Conservation (phyloP, 768 basidiomycete species). For the Tremella mesenterica region DNA sequence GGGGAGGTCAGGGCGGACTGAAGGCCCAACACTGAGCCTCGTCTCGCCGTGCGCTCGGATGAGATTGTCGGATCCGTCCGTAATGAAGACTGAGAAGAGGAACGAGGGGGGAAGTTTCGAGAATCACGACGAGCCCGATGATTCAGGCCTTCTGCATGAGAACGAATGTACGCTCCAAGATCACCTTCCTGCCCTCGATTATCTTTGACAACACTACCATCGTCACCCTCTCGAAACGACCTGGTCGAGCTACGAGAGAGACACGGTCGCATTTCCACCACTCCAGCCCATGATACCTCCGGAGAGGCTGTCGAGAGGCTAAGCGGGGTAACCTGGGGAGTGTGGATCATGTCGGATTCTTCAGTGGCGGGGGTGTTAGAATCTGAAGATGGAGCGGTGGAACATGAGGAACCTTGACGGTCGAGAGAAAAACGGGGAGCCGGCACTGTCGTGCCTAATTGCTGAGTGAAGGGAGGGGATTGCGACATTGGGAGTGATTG, state of each 20-base stretch:
- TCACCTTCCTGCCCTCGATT: no score
- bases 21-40: background rate
- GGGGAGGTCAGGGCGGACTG: background rate
- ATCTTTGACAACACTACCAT: background rate
- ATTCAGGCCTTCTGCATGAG: no score
- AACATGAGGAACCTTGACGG: no score
- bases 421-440: no score
- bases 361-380: background rate
- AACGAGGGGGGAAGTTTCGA: no score
- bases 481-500: no score
- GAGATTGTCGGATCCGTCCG: no score
- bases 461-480: no score
- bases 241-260: background rate
- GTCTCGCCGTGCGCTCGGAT: background rate
- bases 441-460: no score
- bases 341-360: background rate
- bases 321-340: background rate
- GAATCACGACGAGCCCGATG: no score
- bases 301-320: background rate
- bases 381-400: no score
- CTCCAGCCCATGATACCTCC: background rate
- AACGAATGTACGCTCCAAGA: no score
- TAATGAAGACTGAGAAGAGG: background rate
- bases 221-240: background rate
- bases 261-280: background rate